Evolutionary conservation across 345 rosid genomes (phyloP).

Genomic region (Moricandia arvensis): DNA sequence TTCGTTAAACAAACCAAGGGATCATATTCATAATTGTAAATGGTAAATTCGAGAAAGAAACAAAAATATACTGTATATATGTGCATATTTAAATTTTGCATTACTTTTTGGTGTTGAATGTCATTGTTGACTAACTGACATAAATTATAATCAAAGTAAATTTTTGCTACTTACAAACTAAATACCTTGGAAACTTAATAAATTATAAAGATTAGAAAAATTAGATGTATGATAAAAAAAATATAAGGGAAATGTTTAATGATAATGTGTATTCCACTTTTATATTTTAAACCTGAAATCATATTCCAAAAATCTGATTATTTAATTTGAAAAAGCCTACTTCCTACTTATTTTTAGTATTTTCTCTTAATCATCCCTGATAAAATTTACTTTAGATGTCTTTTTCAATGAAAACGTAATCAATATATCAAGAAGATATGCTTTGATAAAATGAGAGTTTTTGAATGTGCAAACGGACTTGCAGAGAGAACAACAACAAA

Average conservation of each 20-base stretch:
- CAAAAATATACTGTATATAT: not conserved
- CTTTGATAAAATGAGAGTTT: slow-evolving; percentile 3
- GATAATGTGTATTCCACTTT: not conserved
- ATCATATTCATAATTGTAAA: not conserved
- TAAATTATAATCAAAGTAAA: not conserved
- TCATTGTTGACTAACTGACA: not conserved
- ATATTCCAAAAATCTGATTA: not conserved
- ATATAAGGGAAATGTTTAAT: not conserved
- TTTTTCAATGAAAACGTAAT: not conserved
- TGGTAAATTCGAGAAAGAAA: not conserved
- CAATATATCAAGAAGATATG: not conserved
- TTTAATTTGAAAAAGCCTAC: not conserved
- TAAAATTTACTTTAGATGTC: not conserved
- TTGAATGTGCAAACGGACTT: slow-evolving; percentile 35
- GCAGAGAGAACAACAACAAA: slow-evolving; percentile 16
- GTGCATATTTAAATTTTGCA: not conserved
- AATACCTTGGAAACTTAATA: not conserved
- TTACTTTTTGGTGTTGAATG: not conserved
- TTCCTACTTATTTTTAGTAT: not conserved
- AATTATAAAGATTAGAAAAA: not conserved
- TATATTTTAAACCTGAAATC: not conserved
- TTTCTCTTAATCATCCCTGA: not conserved
- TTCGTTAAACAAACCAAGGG: slow-evolving; percentile 10
- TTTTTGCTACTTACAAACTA: not conserved
- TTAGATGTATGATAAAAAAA: not conserved